Evolutionary conservation across 306 rosid genomes (phyloP).

Genomic region (Medicago arabica): DNA sequence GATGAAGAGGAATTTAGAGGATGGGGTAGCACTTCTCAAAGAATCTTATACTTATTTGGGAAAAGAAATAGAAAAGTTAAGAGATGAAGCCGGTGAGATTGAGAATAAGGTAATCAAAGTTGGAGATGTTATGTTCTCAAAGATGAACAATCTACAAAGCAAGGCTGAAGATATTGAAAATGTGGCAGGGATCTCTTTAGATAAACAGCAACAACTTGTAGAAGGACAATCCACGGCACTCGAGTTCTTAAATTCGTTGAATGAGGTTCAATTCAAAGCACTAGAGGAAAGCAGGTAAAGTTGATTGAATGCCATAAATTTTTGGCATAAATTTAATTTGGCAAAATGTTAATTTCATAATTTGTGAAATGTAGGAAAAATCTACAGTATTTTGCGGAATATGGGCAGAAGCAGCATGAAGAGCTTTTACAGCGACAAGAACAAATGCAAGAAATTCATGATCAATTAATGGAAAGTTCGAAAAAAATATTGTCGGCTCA

Average conservation of each 20-base stretch:
- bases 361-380: slow-evolving; percentile 52
- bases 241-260: slow-evolving; percentile 57
- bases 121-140: slow-evolving; percentile 64
- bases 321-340: not conserved
- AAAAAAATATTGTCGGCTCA: slow-evolving; percentile 72
- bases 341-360: slow-evolving; percentile 6
- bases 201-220: slow-evolving; percentile 75
- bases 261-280: slow-evolving; percentile 71
- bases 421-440: slow-evolving; percentile 67
- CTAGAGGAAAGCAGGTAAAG: slow-evolving; percentile 79
- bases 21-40: slow-evolving; percentile 62
- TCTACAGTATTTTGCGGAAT: slow-evolving; percentile 59
- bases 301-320: not conserved
- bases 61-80: slow-evolving; percentile 58
- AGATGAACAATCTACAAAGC: slow-evolving; percentile 63
- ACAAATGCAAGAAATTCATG: slow-evolving; percentile 69
- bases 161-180: slow-evolving; percentile 78
- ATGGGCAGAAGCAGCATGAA: slow-evolving; percentile 72
- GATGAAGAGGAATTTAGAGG: slow-evolving; percentile 62
- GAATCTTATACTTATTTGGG: slow-evolving; percentile 67
- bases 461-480: slow-evolving; percentile 73
- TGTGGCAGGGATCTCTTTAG: slow-evolving; percentile 72
- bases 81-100: slow-evolving; percentile 65
- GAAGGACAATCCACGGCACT: slow-evolving; percentile 79
- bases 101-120: slow-evolving; percentile 67